phyloP scores from a whole-genome alignment of 2,329 filamentous ascomycete species.

The Whalleya microplaca region DNA sequence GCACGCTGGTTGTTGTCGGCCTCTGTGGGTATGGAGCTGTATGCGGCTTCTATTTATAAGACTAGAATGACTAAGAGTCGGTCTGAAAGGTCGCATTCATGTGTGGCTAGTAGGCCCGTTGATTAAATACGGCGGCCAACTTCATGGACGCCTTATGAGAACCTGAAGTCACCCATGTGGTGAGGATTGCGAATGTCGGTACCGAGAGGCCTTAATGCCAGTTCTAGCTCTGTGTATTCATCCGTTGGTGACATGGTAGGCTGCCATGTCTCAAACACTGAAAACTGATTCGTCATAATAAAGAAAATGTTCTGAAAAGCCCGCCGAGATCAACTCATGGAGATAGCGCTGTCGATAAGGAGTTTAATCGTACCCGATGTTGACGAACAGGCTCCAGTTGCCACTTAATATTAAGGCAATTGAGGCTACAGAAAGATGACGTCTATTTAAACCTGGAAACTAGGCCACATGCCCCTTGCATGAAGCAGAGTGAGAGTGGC shows the following conservation, averaged over 20 bases:
- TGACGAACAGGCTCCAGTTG: background rate
- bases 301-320: no score
- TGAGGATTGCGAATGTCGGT: background rate
- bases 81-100: background rate
- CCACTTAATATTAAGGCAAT: conserved; percentile 1
- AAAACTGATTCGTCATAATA: no score
- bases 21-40: background rate
- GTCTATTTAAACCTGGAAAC: conserved; percentile 2
- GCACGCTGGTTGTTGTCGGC: no score
- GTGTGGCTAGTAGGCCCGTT: background rate
- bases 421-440: conserved; percentile 10
- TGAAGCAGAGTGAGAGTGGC: conserved; percentile 23
- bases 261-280: no score
- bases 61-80: background rate
- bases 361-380: background rate
- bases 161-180: background rate
- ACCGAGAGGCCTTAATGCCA: background rate
- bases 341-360: no score
- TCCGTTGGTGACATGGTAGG: no score
- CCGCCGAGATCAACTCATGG: no score
- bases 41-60: background rate
- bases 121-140: background rate
- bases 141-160: background rate
- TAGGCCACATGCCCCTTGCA: conserved; percentile 16
- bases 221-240: background rate